phyloP scores from a whole-genome alignment of 805 yeast species.

The Pichia thaimueangensis region DNA sequence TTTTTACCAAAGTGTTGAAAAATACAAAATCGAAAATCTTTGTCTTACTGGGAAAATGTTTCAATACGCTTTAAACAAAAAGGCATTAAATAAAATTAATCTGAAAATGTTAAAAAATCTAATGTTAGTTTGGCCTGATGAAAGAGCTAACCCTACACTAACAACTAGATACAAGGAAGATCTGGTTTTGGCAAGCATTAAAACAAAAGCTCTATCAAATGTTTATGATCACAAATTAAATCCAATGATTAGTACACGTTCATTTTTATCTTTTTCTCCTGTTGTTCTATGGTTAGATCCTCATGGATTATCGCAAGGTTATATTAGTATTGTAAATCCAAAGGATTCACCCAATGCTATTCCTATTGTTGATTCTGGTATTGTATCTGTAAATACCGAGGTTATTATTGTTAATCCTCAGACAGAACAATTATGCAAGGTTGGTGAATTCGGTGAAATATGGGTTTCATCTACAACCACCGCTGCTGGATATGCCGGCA shows the following conservation, averaged over 20 bases:
- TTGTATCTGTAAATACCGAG: slow-evolving; percentile 92
- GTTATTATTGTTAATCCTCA: slow-evolving; percentile 95
- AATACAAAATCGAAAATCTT: slow-evolving; percentile 78
- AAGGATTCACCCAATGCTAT: slow-evolving; percentile 61
- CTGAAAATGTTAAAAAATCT: slow-evolving; percentile 52
- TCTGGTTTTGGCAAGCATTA: slow-evolving; percentile 58
- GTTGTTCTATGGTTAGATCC: slow-evolving; percentile 85
- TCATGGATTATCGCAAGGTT: slow-evolving; percentile 83
- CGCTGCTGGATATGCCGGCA: slow-evolving; percentile 51
- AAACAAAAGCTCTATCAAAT: slow-evolving; percentile 63
- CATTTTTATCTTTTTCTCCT: slow-evolving; percentile 84
- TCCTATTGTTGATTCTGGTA: slow-evolving; percentile 87
- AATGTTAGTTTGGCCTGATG: slow-evolving; percentile 66
- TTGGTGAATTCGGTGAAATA: slow-evolving; percentile 94
- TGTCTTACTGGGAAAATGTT: slow-evolving; percentile 82
- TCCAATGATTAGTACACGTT: slow-evolving; percentile 77
- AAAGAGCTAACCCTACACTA: slow-evolving; percentile 62
- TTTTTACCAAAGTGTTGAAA: slow-evolving; percentile 63
- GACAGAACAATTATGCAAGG: slow-evolving; percentile 66
- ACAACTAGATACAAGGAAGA: slow-evolving; percentile 51
- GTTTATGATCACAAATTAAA: slow-evolving; percentile 75
- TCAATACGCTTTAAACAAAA: slow-evolving; percentile 53
- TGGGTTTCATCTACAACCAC: slow-evolving; percentile 94
- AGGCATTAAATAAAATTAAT: slow-evolving; percentile 5
- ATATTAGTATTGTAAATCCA: slow-evolving; percentile 71